phyloP scores from a whole-genome alignment of 805 yeast species.

The Starmerella tilneyi region DNA sequence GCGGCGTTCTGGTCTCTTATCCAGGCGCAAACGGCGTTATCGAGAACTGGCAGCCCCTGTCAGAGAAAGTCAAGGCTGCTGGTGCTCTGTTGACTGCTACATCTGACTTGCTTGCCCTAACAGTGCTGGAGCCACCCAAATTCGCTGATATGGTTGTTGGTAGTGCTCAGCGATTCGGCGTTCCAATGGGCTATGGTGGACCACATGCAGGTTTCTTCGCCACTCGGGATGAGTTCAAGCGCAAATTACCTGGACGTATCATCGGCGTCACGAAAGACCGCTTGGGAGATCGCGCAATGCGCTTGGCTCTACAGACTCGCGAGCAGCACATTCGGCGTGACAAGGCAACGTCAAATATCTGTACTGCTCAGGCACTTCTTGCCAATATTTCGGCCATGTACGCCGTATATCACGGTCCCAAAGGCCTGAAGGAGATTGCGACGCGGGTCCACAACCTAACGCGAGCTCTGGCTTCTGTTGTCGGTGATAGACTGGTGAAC shows the following conservation, averaged over 20 bases:
- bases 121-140: constrained; percentile 74
- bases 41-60: constrained; percentile 42
- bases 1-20: constrained; percentile 83
- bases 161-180: constrained; percentile 90
- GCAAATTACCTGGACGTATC: constrained; percentile 94
- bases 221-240: constrained; percentile 63
- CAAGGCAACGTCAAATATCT: constrained; percentile 93
- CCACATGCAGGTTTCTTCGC: constrained; percentile 98
- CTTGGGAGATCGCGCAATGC: constrained; percentile 74
- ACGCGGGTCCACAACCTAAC: constrained; percentile 65
- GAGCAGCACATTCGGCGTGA: constrained; percentile 97
- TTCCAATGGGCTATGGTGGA: constrained; percentile 96
- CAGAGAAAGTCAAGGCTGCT: constrained; percentile 54
- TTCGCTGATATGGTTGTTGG: constrained; percentile 93
- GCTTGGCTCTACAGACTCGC: constrained; percentile 93
- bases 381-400: constrained; percentile 95
- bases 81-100: constrained; percentile 78
- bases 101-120: constrained; percentile 83
- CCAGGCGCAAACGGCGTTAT: constrained; percentile 79
- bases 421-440: constrained; percentile 73
- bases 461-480: constrained; percentile 52
- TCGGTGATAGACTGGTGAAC: constrained; percentile 43
- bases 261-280: constrained; percentile 91
- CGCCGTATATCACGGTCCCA: constrained; percentile 92
- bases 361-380: constrained; percentile 93